Base-by-base conservation (phyloP, 2,329 filamentous ascomycete species). In the Cryphonectria nitschkei region DNA sequence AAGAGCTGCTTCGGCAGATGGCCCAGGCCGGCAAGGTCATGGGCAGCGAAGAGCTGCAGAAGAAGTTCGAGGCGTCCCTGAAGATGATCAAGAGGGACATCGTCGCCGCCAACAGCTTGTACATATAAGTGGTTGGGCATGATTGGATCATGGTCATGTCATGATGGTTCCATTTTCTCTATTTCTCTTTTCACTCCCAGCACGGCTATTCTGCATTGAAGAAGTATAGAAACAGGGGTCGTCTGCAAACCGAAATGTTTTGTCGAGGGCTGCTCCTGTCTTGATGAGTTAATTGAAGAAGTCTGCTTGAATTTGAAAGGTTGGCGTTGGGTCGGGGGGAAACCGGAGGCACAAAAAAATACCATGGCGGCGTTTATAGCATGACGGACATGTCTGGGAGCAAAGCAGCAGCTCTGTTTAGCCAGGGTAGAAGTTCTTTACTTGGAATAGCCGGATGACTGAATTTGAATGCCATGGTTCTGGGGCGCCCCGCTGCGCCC, bases 1-100 rank as follows among this genome's bases (percentile, higher is more conserved):
- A 99, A 82, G 96, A 99, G 82, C 86, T 98, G 70, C 85, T 99
- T 50, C 89, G 96, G 75, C 96, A 99, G 81, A 97, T 98, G 88
- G 95, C 92, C 22, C 93, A 98, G 82, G 96, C 95, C 34, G 89
- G 93, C 75, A 98, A 98, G 84, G 95, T 98, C 74, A 99, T 99
- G 96, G 96, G 96, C 77, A 98, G 93, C 79, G 94, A 97, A 72
- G 96, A 98, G 77, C 85, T 99, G 70, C 92, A 95, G 78, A 88
- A 91, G 79, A 98, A 97, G 83, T 99, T 99, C 79, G 95, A 97
- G 78, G 88, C 90, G 75, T 92, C 93, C 73, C 84, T 99, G 76
- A 86, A 87, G 71, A 96, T 97, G 87, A 92, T 98, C 68, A 89
- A 93, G 81, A 88, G 96, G 77, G 96, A 98, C 80, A 95, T 99